These are phyloP conservation scores for slime mould (Dictyostelium discoideum) DNA, from an alignment of 78 protist species.

Conservation along the genomic window DNA sequence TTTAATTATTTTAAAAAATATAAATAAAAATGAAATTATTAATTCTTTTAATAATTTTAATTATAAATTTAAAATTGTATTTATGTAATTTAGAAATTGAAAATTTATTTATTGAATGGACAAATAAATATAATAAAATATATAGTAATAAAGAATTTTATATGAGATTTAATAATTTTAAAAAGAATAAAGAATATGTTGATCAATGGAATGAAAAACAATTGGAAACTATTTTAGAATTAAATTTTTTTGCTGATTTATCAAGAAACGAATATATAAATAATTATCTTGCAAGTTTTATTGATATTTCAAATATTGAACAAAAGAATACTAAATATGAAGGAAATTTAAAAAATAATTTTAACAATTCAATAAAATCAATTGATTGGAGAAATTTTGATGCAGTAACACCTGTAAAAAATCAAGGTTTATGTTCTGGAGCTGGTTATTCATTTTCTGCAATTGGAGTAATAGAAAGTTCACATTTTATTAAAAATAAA, in stretches of 20 bases:
- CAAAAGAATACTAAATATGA: background rate
- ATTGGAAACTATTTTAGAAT: slow-evolving; percentile 7
- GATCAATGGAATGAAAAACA: slow-evolving; percentile 19
- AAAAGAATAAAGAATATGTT: slow-evolving; percentile 31
- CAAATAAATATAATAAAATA: background rate
- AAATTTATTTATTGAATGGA: background rate
- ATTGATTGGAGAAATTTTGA: slow-evolving; percentile 59
- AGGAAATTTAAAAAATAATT: background rate
- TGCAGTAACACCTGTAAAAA: slow-evolving; percentile 26
- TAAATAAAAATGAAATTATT: too few species aligned
- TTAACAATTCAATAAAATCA: background rate
- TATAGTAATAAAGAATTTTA: background rate
- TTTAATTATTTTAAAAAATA: too few species aligned
- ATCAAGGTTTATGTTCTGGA: slow-evolving; percentile 32
- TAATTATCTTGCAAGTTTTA: slow-evolving; percentile 2
- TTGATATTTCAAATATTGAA: background rate
- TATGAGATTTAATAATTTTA: background rate
- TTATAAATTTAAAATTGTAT: too few species aligned
- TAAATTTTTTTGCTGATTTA: slow-evolving; percentile 22
- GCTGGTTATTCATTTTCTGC: background rate
- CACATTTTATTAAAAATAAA: background rate
- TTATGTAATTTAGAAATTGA: too few species aligned
- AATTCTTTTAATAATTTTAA: too few species aligned
- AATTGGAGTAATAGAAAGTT: background rate
- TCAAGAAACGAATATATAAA: slow-evolving; percentile 20